Percentiles rank a stretch among this genome's conserved stretches.
Conservation (phyloP, 306 rosid species). For the Vigna angularis region DNA sequence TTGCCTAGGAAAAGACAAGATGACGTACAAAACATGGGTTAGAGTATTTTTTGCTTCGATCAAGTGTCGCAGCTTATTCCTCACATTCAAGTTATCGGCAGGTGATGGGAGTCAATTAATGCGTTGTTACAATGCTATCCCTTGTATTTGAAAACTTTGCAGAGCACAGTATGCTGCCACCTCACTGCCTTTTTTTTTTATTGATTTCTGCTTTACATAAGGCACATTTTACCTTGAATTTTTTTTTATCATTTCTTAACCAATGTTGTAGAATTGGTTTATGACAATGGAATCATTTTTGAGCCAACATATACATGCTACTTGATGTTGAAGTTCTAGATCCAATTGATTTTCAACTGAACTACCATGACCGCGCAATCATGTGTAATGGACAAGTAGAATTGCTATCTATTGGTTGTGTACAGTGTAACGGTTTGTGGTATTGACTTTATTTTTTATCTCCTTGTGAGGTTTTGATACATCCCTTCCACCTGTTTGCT, state of each 20-base stretch:
- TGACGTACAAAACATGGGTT: constrained; percentile 24
- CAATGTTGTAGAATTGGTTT: constrained; percentile 45
- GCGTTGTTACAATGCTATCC: constrained; percentile 43
- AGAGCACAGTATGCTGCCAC: constrained; percentile 34
- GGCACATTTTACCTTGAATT: constrained; percentile 29
- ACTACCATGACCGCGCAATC: constrained; percentile 17
- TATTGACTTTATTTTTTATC: neutral
- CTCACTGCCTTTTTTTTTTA: constrained; percentile 18
- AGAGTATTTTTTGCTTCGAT: constrained; percentile 29
- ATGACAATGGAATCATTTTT: constrained; percentile 37
- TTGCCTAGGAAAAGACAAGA: constrained; percentile 32
- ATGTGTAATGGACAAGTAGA: constrained; percentile 27
- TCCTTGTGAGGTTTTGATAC: neutral
- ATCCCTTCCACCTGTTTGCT: neutral
- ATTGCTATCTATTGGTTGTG: constrained; percentile 30
- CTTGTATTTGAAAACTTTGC: constrained; percentile 39
- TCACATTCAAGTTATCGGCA: constrained; percentile 37
- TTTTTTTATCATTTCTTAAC: constrained; percentile 36
- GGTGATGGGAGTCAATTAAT: constrained; percentile 43
- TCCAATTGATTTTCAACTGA: constrained; percentile 13
- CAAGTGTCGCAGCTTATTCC: constrained; percentile 41
- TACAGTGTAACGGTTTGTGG: neutral
- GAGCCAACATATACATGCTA: constrained; percentile 33
- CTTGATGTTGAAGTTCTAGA: constrained; percentile 24
- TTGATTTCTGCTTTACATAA: constrained; percentile 24